Conservation (phyloP, 805 yeast genomes). For the Metschnikowia picachoensis region DNA sequence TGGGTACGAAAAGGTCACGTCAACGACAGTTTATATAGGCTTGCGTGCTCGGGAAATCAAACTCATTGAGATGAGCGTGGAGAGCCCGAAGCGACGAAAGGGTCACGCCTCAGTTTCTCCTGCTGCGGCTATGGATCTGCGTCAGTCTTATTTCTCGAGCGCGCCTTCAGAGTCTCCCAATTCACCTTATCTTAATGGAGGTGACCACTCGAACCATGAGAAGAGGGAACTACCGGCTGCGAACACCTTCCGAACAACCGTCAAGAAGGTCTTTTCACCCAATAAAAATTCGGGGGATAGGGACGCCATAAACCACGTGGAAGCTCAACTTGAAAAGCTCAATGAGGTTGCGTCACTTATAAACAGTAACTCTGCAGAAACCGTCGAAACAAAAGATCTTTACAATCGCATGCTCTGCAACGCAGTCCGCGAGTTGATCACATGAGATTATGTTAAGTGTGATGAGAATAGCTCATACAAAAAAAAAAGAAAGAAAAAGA, state of each 20-base stretch:
- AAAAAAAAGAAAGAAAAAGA: not conserved
- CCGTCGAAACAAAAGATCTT: slow-evolving; percentile 12
- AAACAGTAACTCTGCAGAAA: slow-evolving; percentile 13
- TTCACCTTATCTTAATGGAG: slow-evolving; percentile 9
- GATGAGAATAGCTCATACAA: not conserved
- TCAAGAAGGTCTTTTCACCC: slow-evolving; percentile 36
- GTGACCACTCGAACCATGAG: slow-evolving; percentile 1
- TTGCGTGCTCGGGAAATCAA: slow-evolving; percentile 44
- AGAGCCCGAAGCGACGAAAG: slow-evolving; percentile 13
- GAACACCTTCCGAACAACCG: slow-evolving; percentile 30
- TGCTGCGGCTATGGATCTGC: not conserved
- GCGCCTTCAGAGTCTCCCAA: slow-evolving; percentile 8
- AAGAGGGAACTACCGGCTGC: slow-evolving; percentile 4
- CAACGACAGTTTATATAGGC: slow-evolving; percentile 41
- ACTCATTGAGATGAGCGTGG: slow-evolving; percentile 37
- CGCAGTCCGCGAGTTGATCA: slow-evolving; percentile 10
- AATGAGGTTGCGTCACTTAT: slow-evolving; percentile 19
- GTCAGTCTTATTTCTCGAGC: not conserved
- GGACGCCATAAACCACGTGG: slow-evolving; percentile 25
- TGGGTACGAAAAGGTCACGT: slow-evolving; percentile 26
- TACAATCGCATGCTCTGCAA: slow-evolving; percentile 17
- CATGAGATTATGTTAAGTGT: not conserved
- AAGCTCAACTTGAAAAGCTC: slow-evolving; percentile 27
- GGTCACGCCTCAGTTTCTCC: slow-evolving; percentile 2
- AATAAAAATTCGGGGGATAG: slow-evolving; percentile 30